Percentiles rank a stretch among this genome's conserved stretches.
phyloP scores from a whole-genome alignment of 805 yeast species.

The Spathaspora sp. region DNA sequence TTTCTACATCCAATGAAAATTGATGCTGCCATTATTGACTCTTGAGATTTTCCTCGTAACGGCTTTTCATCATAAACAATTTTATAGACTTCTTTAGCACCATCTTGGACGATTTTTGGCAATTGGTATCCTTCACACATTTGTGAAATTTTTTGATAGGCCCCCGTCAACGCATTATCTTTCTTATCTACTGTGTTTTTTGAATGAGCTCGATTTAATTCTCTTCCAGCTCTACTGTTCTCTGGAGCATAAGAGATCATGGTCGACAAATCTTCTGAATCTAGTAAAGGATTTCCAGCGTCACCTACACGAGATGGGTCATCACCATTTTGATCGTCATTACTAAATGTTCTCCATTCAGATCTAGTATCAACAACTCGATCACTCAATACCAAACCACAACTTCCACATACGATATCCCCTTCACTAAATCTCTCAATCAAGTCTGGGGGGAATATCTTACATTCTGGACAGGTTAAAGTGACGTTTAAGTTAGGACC shows the following conservation, averaged over 20 bases:
- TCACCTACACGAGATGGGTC: conserved; percentile 99
- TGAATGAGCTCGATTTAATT: conserved; percentile 85
- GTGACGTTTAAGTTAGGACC: conserved; percentile 88
- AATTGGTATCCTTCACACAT: conserved; percentile 96
- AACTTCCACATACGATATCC: conserved; percentile 95
- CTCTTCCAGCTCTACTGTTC: conserved; percentile 83
- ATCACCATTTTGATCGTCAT: conserved; percentile 96
- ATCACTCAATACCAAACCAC: conserved; percentile 92
- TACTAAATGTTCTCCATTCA: conserved; percentile 98
- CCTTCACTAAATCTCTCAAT: conserved; percentile 96
- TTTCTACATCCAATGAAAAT: conserved; percentile 92
- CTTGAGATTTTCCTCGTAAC: conserved; percentile 87
- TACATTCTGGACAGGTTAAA: conserved; percentile 93
- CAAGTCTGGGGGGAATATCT: conserved; percentile 90
- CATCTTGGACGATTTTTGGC: conserved; percentile 94
- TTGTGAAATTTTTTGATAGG: conserved; percentile 86
- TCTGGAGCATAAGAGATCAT: conserved; percentile 86
- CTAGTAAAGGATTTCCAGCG: conserved; percentile 88
- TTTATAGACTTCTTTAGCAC: conserved; percentile 95
- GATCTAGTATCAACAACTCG: conserved; percentile 91
- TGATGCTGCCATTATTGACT: conserved; percentile 94
- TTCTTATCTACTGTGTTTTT: conserved; percentile 80
- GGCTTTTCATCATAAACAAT: conserved; percentile 83
- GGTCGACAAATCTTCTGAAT: conserved; percentile 87
- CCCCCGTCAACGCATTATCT: conserved; percentile 83